Base-by-base conservation (phyloP, 1,284 basidiomycete species). In the Apiotrichum akiyoshidainum region DNA sequence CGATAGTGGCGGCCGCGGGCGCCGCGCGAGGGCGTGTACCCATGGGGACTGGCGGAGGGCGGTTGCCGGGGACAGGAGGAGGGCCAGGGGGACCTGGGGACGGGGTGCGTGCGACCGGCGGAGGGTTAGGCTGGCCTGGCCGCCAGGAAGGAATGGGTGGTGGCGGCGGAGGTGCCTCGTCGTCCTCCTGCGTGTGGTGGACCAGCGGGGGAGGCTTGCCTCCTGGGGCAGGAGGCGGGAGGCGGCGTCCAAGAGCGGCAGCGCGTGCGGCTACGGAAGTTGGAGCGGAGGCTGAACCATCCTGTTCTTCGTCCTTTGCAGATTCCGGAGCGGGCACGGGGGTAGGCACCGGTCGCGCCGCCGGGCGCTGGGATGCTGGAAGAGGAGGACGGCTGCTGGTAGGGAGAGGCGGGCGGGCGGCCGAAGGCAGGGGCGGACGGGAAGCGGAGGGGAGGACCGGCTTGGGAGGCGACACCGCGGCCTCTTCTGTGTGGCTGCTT, bases 31-130 rank as follows among this genome's bases (percentile, higher is more conserved):
- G 52, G 2, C 52, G 42, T n/a, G 51, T 40, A 10, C 47, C 16
- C 33, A 35, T 26, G 19, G 57, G 47, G 3, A 58, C 52, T 0
- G 55, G 55, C 8, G 55, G 55, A n/a, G 55, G 55, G 17, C 55
- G 50, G 31, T 47, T 52, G 19, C 33, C n/a, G 2, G 26, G 50
- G 10, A 49, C 14, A 5, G 46, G 51, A 8, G 56, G 46, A 6
- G 51, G 51, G 14, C 51, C 46, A 22, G 26, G 26, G 26, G 26
- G 26, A 31, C 26, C 26, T 31, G 26, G 26, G 26, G 26, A 31
- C 26, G 26, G 26, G 26, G 26, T 31, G 26, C 26, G 26, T 31
- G 3, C 4, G 7, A 31, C 26, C 26, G 26, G 26, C 26, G 26
- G 26, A 31, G 26, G 26, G 7, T 31, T 31, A 7, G 26, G 26